phyloP scores from a whole-genome alignment of 2,329 filamentous ascomycete species.

The Ophiostoma quercus region DNA sequence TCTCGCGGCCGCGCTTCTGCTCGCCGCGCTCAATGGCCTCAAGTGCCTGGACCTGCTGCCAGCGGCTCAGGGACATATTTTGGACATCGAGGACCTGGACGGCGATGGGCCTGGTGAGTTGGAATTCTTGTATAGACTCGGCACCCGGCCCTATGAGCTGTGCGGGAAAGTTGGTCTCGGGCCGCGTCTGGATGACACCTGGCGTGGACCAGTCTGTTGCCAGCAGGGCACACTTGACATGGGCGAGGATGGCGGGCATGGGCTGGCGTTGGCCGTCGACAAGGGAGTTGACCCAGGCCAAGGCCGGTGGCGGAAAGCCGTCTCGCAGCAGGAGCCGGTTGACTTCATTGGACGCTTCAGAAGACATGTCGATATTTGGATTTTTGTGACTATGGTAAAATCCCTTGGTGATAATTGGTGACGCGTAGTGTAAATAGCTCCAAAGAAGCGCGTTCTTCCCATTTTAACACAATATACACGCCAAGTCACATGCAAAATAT shows the following conservation, averaged over 20 bases:
- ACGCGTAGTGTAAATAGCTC: not conserved
- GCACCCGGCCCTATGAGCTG: conserved; percentile 5
- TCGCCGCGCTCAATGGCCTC: conserved; percentile 70
- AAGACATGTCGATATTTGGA: no score
- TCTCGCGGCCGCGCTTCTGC: conserved; percentile 68
- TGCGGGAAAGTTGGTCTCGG: conserved; percentile 43
- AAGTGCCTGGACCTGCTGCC: conserved; percentile 81
- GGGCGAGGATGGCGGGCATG: conserved; percentile 67
- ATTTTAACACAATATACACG: conserved; percentile 15
- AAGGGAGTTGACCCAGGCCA: conserved; percentile 59
- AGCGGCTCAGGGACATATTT: conserved; percentile 71
- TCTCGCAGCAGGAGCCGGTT: no score
- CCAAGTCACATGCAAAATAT: conserved; percentile 18
- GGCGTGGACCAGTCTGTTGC: conserved; percentile 68
- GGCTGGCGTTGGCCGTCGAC: conserved; percentile 46
- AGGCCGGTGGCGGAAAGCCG: conserved; percentile 36
- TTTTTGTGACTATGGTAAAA: no score
- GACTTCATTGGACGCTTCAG: no score
- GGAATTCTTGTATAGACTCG: conserved; percentile 49
- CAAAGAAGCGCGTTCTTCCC: not conserved
- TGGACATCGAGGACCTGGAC: conserved; percentile 84
- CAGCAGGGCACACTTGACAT: conserved; percentile 74
- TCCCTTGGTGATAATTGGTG: not conserved
- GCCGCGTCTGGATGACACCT: conserved; percentile 41
- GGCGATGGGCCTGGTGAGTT: conserved; percentile 57